Conservation (phyloP, 768 basidiomycete species). For the Lactarius tabidus region DNA sequence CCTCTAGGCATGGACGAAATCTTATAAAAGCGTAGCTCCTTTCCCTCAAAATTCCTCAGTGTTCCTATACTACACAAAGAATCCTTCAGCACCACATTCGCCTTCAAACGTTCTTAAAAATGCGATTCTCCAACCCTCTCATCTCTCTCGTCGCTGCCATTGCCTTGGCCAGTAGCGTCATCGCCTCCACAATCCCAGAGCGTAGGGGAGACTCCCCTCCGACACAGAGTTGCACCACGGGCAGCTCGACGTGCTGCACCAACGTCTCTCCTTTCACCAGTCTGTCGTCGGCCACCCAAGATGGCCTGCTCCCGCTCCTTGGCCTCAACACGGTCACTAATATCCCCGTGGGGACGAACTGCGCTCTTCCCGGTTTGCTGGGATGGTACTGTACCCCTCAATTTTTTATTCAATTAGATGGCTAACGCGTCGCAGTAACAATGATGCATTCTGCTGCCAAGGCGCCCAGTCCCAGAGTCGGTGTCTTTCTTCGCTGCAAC, state of each 20-base stretch:
- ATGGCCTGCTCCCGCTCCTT: too few relatives aligned
- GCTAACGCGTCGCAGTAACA: not conserved
- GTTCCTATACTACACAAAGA: not conserved
- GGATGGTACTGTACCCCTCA: not conserved
- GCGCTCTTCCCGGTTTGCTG: not conserved
- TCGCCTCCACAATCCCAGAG: not conserved
- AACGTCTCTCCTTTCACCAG: too few relatives aligned
- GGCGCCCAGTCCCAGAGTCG: not conserved
- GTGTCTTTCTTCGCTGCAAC: not conserved
- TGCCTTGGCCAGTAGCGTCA: not conserved
- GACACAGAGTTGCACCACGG: not conserved
- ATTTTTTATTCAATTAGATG: not conserved
- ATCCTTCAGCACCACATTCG: not conserved
- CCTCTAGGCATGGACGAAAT: not conserved
- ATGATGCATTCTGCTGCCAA: not conserved
- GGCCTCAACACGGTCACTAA: too few relatives aligned
- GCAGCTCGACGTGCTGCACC: not conserved
- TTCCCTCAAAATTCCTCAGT: not conserved
- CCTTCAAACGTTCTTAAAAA: not conserved
- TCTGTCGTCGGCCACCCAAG: too few relatives aligned
- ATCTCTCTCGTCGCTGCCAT: not conserved
- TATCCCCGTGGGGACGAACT: not conserved
- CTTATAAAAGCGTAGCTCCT: not conserved
- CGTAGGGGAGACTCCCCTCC: not conserved
- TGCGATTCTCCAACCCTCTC: slow-evolving; percentile 1